Evolutionary conservation across 768 basidiomycete species (phyloP), one percentile per base, ranked within the genome.

Genomic region (Aureoboletus auriporus): DNA sequence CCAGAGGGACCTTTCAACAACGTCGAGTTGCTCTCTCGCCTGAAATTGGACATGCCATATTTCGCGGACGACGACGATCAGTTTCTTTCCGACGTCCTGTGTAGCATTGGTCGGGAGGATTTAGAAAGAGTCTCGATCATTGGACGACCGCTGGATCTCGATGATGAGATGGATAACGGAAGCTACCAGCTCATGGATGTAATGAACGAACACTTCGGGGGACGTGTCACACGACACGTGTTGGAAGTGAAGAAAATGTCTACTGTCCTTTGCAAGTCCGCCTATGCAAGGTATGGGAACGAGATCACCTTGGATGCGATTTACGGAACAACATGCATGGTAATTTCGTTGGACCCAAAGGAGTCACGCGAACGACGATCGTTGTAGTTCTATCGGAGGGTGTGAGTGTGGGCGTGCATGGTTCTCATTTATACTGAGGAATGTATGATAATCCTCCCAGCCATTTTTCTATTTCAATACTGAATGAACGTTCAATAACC

Each of bases 111-210:
- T 11, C 38, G 27, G 4, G 38, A 29, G n/a, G 42, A 49, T 23
- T 2, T 44, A 9, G 51, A 52, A 6, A 23, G 20, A 23, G 26
- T 52, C n/a, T 10, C 43, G 7, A 49, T 49, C 42, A 13, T 44
- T 16, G 42, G 39, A 5, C 23, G 20, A 11, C 14, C 8, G 20
- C 8, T 36, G 7, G 26, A 31, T 1, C 12, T 7, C 3, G 0
- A 4, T 0, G 5, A 27, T 1, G 30, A 16, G 20, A 28, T 14
- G 11, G 30, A 28, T 28, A 3, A 14, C 6, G 26, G 11, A 4
- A 1, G 3, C 1, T 17, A 17, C 12, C 1, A 3, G 6, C 39
- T 36, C 20, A 29, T 40, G 42, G 33, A 33, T 29, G 8, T 26
- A 33, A 35, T 40, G 42, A 39, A 33, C 29, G 8, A 31, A 33